A percentile compares a stretch with the other conserved stretches of the same genome.
These are phyloP conservation scores for Cucurbita argyrosperma DNA, from an alignment of 306 rosid species.

Conservation along the genomic window DNA sequence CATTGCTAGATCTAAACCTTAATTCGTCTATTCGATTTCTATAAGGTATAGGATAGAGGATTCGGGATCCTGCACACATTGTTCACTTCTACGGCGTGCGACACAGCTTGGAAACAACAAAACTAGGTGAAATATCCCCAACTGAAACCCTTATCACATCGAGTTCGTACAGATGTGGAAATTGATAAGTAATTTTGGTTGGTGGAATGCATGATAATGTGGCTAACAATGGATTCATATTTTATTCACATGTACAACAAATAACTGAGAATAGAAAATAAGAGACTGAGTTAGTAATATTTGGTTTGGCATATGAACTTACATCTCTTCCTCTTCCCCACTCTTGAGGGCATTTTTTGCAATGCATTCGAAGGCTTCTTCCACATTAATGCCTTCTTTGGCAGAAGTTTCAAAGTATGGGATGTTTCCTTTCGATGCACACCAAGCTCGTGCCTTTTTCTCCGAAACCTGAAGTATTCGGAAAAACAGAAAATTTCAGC, in stretches of 20 bases:
- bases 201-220: neutral
- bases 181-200: neutral
- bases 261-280: neutral
- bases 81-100: neutral
- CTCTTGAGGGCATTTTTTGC: slow-evolving; percentile 89
- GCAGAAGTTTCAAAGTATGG: slow-evolving; percentile 99
- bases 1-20: neutral
- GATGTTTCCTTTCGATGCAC: slow-evolving; percentile 95
- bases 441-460: slow-evolving; percentile 98
- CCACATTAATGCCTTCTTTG: slow-evolving; percentile 93
- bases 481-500: neutral
- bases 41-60: neutral
- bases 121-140: neutral
- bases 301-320: slow-evolving; percentile 23
- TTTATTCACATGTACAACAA: neutral
- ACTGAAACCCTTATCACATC: neutral
- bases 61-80: neutral
- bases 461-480: slow-evolving; percentile 57
- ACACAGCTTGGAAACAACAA: neutral
- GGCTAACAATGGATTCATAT: neutral
- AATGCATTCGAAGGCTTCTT: slow-evolving; percentile 95
- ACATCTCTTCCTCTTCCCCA: slow-evolving; percentile 98
- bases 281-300: neutral
- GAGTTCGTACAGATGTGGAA: no score
- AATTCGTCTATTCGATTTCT: neutral